Conservation (phyloP, 2,329 filamentous ascomycete genomes). For the Fusarium sarcochroum region DNA sequence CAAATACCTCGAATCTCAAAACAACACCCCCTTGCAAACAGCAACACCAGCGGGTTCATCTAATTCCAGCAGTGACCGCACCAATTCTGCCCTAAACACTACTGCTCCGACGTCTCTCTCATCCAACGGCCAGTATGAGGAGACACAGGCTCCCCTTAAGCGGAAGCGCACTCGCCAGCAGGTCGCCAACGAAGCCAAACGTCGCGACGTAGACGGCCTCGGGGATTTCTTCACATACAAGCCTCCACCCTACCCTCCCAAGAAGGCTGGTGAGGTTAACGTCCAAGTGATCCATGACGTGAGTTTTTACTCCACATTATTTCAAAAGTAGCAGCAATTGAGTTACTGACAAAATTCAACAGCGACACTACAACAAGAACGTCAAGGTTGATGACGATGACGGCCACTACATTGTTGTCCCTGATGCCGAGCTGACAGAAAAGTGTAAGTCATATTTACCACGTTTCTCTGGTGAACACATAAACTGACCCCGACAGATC, state of each 20-base stretch:
- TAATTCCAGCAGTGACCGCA: constrained; percentile 86
- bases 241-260: constrained; percentile 87
- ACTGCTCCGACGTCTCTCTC: constrained; percentile 89
- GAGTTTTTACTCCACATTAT: constrained; percentile 54
- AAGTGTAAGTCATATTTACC: constrained; percentile 77
- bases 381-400: constrained; percentile 95
- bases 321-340: not conserved
- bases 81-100: constrained; percentile 83
- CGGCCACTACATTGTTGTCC: constrained; percentile 94
- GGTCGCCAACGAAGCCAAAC: constrained; percentile 84
- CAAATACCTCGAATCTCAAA: constrained; percentile 76
- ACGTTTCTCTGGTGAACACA: not conserved
- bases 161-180: constrained; percentile 89
- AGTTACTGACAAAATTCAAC: constrained; percentile 29
- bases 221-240: constrained; percentile 84
- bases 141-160: constrained; percentile 82
- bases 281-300: constrained; percentile 75
- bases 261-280: constrained; percentile 86
- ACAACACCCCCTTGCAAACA: constrained; percentile 78
- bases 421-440: constrained; percentile 87
- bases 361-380: constrained; percentile 64
- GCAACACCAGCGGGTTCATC: constrained; percentile 78
- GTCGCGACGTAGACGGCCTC: constrained; percentile 78
- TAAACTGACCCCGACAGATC: constrained; percentile 69
- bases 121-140: constrained; percentile 74